Percentiles rank a stretch among this genome's conserved stretches.
Conservation (phyloP, 2,329 filamentous ascomycete genomes). For the Neurospora crassa region DNA sequence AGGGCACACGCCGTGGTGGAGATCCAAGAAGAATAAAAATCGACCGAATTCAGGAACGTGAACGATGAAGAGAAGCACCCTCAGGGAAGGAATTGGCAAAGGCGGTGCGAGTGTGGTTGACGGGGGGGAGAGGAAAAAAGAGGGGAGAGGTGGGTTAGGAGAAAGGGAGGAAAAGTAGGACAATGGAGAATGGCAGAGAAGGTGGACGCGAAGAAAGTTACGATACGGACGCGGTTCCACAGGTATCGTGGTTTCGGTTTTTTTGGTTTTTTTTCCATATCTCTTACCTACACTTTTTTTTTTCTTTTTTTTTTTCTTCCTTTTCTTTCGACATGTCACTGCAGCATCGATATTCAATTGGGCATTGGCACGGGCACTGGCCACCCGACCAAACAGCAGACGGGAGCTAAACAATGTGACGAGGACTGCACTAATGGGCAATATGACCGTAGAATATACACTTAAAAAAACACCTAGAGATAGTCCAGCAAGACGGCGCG, state of each 20-base stretch:
- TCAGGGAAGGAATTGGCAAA: conserved; percentile 31
- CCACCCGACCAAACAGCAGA: not conserved
- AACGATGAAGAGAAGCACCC: conserved; percentile 30
- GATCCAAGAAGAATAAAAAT: conserved; percentile 15
- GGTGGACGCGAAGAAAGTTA: conserved; percentile 10
- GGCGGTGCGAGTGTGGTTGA: conserved; percentile 30
- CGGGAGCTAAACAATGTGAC: not conserved
- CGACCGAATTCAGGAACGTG: conserved; percentile 16
- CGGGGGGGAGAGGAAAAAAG: conserved; percentile 13
- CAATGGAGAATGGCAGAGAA: conserved; percentile 3
- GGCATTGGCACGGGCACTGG: not conserved
- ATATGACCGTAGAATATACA: not conserved
- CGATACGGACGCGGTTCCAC: conserved; percentile 14
- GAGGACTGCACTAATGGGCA: not conserved
- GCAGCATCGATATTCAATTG: not conserved
- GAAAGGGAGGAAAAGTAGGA: conserved; percentile 11
- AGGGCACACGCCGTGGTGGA: conserved; percentile 15
- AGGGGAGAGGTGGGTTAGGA: conserved; percentile 6
- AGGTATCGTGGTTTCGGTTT: conserved; percentile 20
- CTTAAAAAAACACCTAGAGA: not conserved
- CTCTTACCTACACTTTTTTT: conserved; percentile 1
- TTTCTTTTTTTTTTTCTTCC: conserved; percentile 12
- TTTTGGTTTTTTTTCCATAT: conserved; percentile 11
- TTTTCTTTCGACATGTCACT: not conserved
- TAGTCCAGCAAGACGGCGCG: not conserved